Conservation (phyloP, 805 yeast genomes). For the Ogataea glucozyma region DNA sequence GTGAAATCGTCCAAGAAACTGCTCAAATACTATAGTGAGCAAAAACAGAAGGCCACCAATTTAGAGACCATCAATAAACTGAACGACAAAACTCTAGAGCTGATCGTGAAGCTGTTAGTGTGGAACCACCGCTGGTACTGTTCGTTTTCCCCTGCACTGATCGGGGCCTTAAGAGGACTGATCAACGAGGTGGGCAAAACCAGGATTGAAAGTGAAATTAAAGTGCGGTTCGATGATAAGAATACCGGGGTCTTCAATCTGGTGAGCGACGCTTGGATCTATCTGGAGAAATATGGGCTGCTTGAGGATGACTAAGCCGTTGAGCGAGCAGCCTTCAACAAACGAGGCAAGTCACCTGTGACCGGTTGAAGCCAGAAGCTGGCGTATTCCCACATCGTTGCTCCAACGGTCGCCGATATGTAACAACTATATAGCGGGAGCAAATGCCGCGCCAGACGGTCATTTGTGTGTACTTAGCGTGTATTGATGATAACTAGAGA, state of each 20-base stretch:
- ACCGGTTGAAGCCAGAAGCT: too few species aligned
- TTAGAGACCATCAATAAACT: slow-evolving; percentile 39
- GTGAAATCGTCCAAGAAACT: slow-evolving; percentile 76
- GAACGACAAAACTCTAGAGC: slow-evolving; percentile 62
- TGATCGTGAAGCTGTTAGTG: slow-evolving; percentile 77
- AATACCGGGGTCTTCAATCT: slow-evolving; percentile 59
- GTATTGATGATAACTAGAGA: too few species aligned
- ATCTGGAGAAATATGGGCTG: slow-evolving; percentile 46
- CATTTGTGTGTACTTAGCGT: too few species aligned
- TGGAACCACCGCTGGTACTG: slow-evolving; percentile 99
- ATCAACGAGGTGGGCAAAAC: slow-evolving; percentile 77
- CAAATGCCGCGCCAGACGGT: too few species aligned
- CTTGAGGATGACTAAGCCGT: slow-evolving; percentile 33
- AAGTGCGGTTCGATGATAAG: slow-evolving; percentile 58
- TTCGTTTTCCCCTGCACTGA: slow-evolving; percentile 75
- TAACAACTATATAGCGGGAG: too few species aligned
- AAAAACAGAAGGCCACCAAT: slow-evolving; percentile 37
- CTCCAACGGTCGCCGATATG: too few species aligned
- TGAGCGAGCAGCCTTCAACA: background rate
- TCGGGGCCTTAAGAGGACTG: slow-evolving; percentile 57
- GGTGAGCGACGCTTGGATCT: slow-evolving; percentile 52
- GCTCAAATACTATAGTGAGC: slow-evolving; percentile 61
- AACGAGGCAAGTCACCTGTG: background rate
- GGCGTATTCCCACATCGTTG: too few species aligned
- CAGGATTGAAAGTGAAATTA: slow-evolving; percentile 71